Evolutionary conservation across 2,329 filamentous ascomycete species (phyloP), one percentile per base, ranked within the genome.

Genomic region (Xylaria sp.): DNA sequence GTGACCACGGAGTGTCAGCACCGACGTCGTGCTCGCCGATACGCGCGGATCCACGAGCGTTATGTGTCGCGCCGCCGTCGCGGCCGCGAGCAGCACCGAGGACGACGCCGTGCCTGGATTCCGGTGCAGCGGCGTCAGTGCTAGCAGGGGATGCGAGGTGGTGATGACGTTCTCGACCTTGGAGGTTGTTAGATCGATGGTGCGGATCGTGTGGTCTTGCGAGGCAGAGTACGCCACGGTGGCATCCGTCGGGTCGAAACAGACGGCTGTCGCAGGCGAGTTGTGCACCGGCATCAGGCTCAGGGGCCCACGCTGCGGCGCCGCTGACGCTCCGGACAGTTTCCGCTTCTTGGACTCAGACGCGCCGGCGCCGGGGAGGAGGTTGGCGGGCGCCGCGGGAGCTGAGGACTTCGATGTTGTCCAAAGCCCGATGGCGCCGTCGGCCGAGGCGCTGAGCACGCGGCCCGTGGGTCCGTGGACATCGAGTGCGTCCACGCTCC

Each of bases 191-290:
- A 99, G 87, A 83, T 99, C 96, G 83, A 97, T 92, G 0, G 96
- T 98, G 72, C 91, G 91, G 74, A 98, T 85, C 0, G 92, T 92
- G 84, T 97, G 94, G 83, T 99, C 97, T 83, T 93, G 92, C 20
- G 94, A 97, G 25, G 91, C 90, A 1, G 94, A 95, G 85, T 99
- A 98, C 56, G 92, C 95, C 50, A 98, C 93, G 15, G 93, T 97
- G 12, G 90, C 82, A 81, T 98, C 95, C 63, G 89, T 86, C 4
- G 91, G 91, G 81, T 97, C 93, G 84, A 99, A 98, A 57, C 94
- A 87, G 46, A 91, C 92, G 63, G 91, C 92, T 0, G 92, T 93
- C 54, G 94, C 93, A 54, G 92, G 87, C 12, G 90, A 87, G 65
- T 88, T 88, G 86, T 98, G 91, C 63, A 89, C 88, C 18, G 87